Conservation (phyloP, 257 asterid species). For the Primulina eburnea region DNA sequence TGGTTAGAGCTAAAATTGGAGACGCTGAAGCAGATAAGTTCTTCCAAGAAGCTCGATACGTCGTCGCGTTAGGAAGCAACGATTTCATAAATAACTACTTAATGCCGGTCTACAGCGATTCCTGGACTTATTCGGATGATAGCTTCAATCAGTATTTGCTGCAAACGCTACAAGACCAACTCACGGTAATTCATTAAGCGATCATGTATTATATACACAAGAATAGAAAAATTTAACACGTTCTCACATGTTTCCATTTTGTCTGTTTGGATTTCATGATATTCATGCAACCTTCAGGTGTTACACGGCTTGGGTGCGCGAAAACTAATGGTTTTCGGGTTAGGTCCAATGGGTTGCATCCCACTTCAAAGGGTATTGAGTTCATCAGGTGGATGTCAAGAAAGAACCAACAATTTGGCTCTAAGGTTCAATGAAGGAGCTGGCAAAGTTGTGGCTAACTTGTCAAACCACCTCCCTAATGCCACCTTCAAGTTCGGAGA, state of each 20-base stretch:
- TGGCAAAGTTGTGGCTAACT: constrained; percentile 36
- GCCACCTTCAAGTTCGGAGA: constrained; percentile 72
- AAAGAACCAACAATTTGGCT: constrained; percentile 67
- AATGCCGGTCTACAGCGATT: constrained; percentile 76
- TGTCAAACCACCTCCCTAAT: constrained; percentile 55
- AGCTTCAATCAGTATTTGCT: constrained; percentile 57
- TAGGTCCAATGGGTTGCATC: constrained; percentile 97
- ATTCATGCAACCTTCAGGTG: constrained; percentile 29
- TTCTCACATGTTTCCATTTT: too few relatives aligned
- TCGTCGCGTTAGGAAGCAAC: constrained; percentile 84
- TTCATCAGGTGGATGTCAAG: constrained; percentile 64
- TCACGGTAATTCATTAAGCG: constrained; percentile 36
- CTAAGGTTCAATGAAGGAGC: constrained; percentile 55
- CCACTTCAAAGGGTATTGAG: constrained; percentile 86
- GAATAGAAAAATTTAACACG: background rate
- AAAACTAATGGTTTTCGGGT: constrained; percentile 71
- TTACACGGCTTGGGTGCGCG: constrained; percentile 73
- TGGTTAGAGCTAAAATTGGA: constrained; percentile 56
- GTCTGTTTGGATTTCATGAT: too few relatives aligned
- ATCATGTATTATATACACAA: background rate
- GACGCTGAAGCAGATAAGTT: constrained; percentile 43
- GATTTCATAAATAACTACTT: constrained; percentile 92
- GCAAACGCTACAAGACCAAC: constrained; percentile 53
- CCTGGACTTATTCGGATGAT: constrained; percentile 64
- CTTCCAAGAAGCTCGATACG: constrained; percentile 63